Evolutionary conservation across 345 rosid species (phyloP).

Genomic region (Citrus sp.): DNA sequence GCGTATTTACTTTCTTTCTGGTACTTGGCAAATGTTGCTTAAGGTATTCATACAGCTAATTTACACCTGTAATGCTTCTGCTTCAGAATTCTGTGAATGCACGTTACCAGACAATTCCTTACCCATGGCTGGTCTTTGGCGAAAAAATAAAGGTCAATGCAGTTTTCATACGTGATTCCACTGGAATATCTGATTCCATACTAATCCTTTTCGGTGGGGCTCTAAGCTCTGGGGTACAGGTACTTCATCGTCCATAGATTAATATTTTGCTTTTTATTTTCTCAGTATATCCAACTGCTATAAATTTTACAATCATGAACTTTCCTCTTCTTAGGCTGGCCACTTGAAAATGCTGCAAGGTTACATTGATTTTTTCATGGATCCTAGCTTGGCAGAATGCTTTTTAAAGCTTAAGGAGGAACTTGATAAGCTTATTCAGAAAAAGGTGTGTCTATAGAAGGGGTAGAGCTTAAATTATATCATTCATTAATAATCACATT

Average conservation of each 20-base stretch:
- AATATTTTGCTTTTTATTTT: neutral
- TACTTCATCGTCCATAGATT: constrained; percentile 19
- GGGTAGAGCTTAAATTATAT: neutral
- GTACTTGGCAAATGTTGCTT: neutral
- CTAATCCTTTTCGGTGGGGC: constrained; percentile 88
- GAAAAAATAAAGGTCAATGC: constrained; percentile 93
- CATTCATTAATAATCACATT: neutral
- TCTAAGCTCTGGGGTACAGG: constrained; percentile 67
- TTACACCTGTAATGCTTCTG: constrained; percentile 18
- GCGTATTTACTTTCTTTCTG: neutral
- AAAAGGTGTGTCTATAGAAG: constrained; percentile 44
- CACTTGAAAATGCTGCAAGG: constrained; percentile 96
- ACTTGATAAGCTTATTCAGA: constrained; percentile 65
- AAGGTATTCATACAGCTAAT: neutral
- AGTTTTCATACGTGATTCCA: constrained; percentile 92
- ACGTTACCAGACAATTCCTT: constrained; percentile 76
- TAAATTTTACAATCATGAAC: neutral
- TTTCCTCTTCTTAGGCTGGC: constrained; percentile 52
- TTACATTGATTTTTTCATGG: constrained; percentile 90
- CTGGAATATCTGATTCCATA: constrained; percentile 93
- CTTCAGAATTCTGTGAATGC: constrained; percentile 96
- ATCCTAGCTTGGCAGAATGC: constrained; percentile 85
- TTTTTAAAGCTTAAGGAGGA: constrained; percentile 80
- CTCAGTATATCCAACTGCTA: neutral
- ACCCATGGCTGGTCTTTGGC: constrained; percentile 97